Evolutionary conservation across 345 rosid species (phyloP).

Genomic region (Heritiera fomes): DNA sequence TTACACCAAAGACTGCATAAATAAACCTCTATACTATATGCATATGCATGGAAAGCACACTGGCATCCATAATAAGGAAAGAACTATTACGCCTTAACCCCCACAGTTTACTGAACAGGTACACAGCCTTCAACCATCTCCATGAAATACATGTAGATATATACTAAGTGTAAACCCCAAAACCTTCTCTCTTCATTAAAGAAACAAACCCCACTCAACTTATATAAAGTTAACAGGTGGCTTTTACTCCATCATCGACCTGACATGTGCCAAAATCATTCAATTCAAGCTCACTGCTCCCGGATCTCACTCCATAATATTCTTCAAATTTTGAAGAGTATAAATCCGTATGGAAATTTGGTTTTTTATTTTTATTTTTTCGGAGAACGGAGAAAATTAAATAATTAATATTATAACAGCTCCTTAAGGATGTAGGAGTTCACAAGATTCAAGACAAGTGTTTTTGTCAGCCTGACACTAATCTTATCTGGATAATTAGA

Average conservation of each 20-base stretch:
- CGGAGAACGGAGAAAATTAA: neutral
- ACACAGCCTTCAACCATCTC: too few species aligned
- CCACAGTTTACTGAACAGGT: too few species aligned
- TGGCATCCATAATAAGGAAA: too few species aligned
- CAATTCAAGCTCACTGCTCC: neutral
- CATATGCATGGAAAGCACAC: too few species aligned
- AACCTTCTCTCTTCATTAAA: neutral
- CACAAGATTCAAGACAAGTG: neutral
- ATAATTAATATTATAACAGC: neutral
- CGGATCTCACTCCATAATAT: neutral
- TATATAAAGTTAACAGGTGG: neutral
- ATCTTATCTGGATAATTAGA: neutral
- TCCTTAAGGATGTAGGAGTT: constrained; percentile 12
- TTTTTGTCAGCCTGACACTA: constrained; percentile 7
- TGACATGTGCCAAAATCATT: neutral
- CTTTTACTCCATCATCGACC: neutral
- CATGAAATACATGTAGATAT: too few species aligned
- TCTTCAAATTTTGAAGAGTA: neutral
- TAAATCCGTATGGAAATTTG: neutral
- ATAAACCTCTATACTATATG: too few species aligned
- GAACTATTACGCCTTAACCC: too few species aligned
- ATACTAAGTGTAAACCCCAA: too few species aligned
- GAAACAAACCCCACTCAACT: neutral
- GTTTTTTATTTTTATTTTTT: neutral
- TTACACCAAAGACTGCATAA: too few species aligned